Conservation (phyloP, 202 grass and related monocot genomes). For the Musa balbisiana region DNA sequence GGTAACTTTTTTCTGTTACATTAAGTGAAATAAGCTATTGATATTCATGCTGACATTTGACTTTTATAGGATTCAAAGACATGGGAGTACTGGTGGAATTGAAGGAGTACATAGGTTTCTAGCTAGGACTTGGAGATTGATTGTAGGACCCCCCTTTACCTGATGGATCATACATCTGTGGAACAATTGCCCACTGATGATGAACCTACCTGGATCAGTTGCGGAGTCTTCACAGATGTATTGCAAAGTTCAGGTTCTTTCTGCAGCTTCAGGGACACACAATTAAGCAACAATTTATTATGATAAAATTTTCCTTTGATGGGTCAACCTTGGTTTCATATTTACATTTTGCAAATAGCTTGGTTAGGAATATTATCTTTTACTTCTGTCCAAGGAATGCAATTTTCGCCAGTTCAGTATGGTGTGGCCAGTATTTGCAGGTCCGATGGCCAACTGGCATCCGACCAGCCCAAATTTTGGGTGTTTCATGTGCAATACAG, state of each 20-base stretch:
- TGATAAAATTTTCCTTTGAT: background rate
- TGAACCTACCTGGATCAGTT: slow-evolving; percentile 73
- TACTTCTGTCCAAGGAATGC: too few relatives aligned
- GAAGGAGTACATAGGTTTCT: slow-evolving; percentile 94
- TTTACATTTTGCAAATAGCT: background rate
- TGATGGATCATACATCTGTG: slow-evolving; percentile 70
- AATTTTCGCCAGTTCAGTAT: too few relatives aligned
- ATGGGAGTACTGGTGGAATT: slow-evolving; percentile 92
- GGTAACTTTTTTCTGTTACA: slow-evolving; percentile 31
- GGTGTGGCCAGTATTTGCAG: too few relatives aligned
- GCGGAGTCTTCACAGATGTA: slow-evolving; percentile 79
- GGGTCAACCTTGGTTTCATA: background rate
- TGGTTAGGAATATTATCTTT: background rate
- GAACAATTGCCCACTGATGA: slow-evolving; percentile 40
- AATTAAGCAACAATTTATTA: background rate
- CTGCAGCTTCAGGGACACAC: background rate
- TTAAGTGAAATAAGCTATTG: background rate
- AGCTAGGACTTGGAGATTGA: slow-evolving; percentile 82
- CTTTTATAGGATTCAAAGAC: slow-evolving; percentile 69
- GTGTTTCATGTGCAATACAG: too few relatives aligned
- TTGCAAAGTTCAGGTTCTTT: slow-evolving; percentile 49
- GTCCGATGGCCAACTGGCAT: too few relatives aligned
- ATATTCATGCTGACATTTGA: background rate
- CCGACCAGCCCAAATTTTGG: too few relatives aligned
- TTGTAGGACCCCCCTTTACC: slow-evolving; percentile 57